Evolutionary conservation across 371 early-diverging fungal genomes (phyloP).

Genomic region (Quaeritorhiza haematococci): DNA sequence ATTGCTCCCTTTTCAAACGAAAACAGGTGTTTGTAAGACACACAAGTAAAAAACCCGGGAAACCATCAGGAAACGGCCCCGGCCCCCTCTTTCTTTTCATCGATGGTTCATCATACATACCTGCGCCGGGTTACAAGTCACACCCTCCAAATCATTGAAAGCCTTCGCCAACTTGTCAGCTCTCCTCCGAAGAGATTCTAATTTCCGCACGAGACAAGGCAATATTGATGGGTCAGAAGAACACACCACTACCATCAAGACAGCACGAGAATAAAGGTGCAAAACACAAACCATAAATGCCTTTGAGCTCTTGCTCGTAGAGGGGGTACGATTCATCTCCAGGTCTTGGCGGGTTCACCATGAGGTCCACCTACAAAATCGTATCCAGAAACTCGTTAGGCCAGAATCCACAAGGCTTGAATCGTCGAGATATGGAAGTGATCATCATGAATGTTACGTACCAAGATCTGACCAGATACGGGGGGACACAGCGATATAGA

Average conservation of each 20-base stretch:
- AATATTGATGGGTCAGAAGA: no score
- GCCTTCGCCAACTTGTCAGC: conserved; percentile 67
- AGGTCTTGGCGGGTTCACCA: conserved; percentile 87
- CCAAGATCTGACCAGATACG: conserved; percentile 48
- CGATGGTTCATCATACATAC: conserved; percentile 14
- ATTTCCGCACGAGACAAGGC: no score
- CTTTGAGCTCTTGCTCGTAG: conserved; percentile 68
- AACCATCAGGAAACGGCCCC: not conserved
- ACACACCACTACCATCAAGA: no score
- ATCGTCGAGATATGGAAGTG: not conserved
- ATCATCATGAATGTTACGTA: not conserved
- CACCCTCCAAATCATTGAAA: conserved; percentile 80
- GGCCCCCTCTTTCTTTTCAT: no score
- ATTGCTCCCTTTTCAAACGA: conserved; percentile 71
- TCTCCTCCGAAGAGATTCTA: conserved; percentile 72
- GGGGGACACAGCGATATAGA: conserved; percentile 89
- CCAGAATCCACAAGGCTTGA: not conserved
- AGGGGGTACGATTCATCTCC: conserved; percentile 72
- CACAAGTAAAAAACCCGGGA: not conserved
- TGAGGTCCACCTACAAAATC: conserved; percentile 67
- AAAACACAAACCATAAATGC: conserved; percentile 56
- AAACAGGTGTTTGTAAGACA: not conserved
- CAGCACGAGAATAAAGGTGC: no score
- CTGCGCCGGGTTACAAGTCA: conserved; percentile 80
- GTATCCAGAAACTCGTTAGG: conserved; percentile 11